Conservation (phyloP, 495 filamentous ascomycete species). For the Aspergillus haitiensis region DNA sequence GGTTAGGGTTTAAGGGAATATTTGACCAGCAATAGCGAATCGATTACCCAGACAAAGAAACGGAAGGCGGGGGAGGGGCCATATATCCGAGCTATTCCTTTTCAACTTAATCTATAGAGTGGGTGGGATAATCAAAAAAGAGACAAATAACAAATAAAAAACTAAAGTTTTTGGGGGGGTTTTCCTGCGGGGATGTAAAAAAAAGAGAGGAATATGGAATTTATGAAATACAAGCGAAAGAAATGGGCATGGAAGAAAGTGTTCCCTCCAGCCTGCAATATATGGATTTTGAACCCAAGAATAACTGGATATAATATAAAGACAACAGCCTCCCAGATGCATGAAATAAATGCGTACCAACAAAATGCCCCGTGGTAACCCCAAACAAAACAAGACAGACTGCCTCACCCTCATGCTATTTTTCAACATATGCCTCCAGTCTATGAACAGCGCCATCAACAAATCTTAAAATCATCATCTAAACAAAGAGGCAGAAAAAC, state of each 20-base stretch:
- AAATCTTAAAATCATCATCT: constrained; percentile 30
- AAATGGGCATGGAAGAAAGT: background rate
- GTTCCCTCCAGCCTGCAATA: background rate
- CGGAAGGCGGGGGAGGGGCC: background rate
- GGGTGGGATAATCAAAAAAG: too few species aligned
- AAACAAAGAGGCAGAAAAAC: constrained; percentile 18
- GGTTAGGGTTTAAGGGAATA: constrained; percentile 1
- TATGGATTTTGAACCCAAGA: constrained; percentile 18
- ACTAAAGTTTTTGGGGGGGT: too few species aligned
- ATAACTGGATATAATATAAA: constrained; percentile 27
- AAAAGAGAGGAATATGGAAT: background rate
- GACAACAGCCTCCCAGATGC: constrained; percentile 46
- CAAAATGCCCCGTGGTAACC: constrained; percentile 33
- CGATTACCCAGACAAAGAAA: background rate
- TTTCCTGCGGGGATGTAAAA: background rate
- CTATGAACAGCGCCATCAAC: constrained; percentile 31
- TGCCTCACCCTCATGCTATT: constrained; percentile 28
- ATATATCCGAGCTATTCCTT: background rate
- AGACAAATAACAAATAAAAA: background rate
- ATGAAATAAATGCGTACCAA: constrained; percentile 36
- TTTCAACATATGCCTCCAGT: constrained; percentile 28
- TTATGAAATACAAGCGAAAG: background rate
- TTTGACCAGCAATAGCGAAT: background rate
- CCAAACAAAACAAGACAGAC: constrained; percentile 23
- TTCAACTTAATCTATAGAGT: too few species aligned